Evolutionary conservation across 495 filamentous ascomycete species (phyloP).

Genomic region (Neurospora intermedia): DNA sequence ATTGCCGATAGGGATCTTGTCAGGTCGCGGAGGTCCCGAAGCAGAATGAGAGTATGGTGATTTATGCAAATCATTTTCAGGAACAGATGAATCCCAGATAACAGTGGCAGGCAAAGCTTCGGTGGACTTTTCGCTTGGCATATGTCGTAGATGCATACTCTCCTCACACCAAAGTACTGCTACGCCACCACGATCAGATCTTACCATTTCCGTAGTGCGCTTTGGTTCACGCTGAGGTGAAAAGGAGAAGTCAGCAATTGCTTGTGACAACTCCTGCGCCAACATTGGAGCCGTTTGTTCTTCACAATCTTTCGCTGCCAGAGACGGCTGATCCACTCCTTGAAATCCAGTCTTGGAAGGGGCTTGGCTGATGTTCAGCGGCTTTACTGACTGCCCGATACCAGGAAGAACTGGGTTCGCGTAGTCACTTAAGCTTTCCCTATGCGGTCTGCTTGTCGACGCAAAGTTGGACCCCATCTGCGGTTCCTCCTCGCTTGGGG

Average conservation of each 20-base stretch:
- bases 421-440: slow-evolving; percentile 2
- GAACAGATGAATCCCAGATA: not conserved
- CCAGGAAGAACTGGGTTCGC: slow-evolving; percentile 4
- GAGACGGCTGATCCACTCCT: not conserved
- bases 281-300: not conserved
- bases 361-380: slow-evolving; percentile 13
- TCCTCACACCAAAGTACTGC: not conserved
- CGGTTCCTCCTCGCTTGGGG: not conserved
- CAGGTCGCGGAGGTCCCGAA: not conserved
- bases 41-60: not conserved
- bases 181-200: not conserved
- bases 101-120: not conserved
- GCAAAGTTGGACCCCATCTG: not conserved
- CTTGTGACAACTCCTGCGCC: not conserved
- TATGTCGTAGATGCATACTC: not conserved
- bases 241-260: not conserved
- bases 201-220: not conserved
- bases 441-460: not conserved
- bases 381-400: slow-evolving; percentile 9
- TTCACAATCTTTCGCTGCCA: not conserved
- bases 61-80: not conserved
- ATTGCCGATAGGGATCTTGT: not conserved
- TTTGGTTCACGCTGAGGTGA: not conserved
- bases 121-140: not conserved
- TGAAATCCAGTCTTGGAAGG: not conserved